Evolutionary conservation across 768 basidiomycete genomes (phyloP).

Genomic region (Xerocomus spinulosus): DNA sequence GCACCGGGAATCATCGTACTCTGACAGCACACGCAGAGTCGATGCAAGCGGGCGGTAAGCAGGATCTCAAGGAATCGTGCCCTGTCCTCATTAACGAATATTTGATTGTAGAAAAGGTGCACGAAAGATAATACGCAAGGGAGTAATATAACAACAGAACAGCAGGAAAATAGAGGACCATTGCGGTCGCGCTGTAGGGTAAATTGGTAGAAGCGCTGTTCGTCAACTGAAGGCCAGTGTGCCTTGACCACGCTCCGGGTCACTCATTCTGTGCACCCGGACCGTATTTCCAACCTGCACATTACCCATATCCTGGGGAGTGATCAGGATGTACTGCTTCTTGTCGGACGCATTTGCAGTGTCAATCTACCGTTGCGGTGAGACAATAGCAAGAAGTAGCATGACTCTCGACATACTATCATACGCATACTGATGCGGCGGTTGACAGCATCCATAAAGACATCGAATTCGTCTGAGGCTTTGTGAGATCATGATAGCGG

Average conservation of each 20-base stretch:
- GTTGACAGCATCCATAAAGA: slow-evolving; percentile 95
- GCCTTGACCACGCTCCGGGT: slow-evolving; percentile 68
- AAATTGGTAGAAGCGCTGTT: not conserved
- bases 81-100: too few species aligned
- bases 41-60: slow-evolving; percentile 10
- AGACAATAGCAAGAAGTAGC: not conserved
- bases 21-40: not conserved
- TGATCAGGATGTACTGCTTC: slow-evolving; percentile 94
- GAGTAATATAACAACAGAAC: slow-evolving; percentile 9
- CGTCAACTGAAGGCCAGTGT: slow-evolving; percentile 34
- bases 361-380: slow-evolving; percentile 55
- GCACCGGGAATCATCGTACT: too few species aligned
- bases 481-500: slow-evolving; percentile 11
- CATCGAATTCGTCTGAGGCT: slow-evolving; percentile 86
- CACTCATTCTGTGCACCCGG: slow-evolving; percentile 70
- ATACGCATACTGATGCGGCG: slow-evolving; percentile 92
- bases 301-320: slow-evolving; percentile 89
- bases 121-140: slow-evolving; percentile 1
- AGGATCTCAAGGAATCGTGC: too few species aligned
- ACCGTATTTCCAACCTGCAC: slow-evolving; percentile 64
- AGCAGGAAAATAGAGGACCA: slow-evolving; percentile 1
- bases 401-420: slow-evolving; percentile 55
- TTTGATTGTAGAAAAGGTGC: not conserved
- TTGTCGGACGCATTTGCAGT: slow-evolving; percentile 82
- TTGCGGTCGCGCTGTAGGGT: slow-evolving; percentile 1